Evolutionary conservation across 257 asterid genomes (phyloP).

Genomic region (Solanum rostratum): DNA sequence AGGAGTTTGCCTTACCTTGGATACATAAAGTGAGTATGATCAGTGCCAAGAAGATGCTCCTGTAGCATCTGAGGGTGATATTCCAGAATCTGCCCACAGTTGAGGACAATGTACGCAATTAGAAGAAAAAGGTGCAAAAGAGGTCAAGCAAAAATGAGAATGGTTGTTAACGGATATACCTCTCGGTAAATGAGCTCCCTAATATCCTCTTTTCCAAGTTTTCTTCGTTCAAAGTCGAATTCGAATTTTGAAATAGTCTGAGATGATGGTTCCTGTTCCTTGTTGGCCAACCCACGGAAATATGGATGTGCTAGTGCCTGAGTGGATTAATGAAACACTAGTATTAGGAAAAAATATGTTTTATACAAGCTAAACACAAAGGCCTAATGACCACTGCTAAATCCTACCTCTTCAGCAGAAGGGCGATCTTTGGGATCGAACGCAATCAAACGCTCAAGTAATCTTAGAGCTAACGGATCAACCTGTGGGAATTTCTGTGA

Average conservation of each 20-base stretch:
- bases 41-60: conserved; percentile 84
- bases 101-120: conserved; percentile 23
- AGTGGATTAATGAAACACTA: conserved; percentile 1
- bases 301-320: conserved; percentile 93
- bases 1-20: conserved; percentile 66
- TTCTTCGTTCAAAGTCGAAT: conserved; percentile 86
- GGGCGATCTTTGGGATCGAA: conserved; percentile 93
- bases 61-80: conserved; percentile 99
- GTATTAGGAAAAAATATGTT: conserved; percentile 2
- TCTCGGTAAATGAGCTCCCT: conserved; percentile 87
- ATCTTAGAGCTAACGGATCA: conserved; percentile 83
- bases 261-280: conserved; percentile 83
- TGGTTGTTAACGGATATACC: conserved; percentile 32
- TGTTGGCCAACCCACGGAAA: conserved; percentile 63
- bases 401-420: conserved; percentile 75
- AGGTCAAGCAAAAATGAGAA: conserved; percentile 6
- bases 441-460: conserved; percentile 72
- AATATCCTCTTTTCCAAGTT: conserved; percentile 55
- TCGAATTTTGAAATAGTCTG: conserved; percentile 80
- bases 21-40: conserved; percentile 90
- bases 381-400: neutral
- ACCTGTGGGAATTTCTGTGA: conserved; percentile 63
- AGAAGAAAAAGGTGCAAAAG: conserved; percentile 5
- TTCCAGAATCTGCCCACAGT: conserved; percentile 86
- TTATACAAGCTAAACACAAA: neutral